A percentile compares a stretch with the other conserved stretches of the same genome.
Evolutionary conservation across 2,329 filamentous ascomycete genomes (phyloP).

Genomic region (Cladobotryum protrusum): DNA sequence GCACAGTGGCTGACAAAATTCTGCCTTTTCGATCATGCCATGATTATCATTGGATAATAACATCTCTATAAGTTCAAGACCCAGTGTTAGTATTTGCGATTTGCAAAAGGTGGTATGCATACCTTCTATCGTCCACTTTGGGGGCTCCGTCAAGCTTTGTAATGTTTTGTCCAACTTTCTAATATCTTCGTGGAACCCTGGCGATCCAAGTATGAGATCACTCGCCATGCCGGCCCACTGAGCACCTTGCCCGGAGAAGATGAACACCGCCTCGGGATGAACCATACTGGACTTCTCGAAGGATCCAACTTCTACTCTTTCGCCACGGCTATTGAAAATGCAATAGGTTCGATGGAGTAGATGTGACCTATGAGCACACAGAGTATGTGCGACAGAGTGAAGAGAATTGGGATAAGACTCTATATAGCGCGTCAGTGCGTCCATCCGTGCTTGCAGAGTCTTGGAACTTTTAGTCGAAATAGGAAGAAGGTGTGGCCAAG

Average conservation of each 20-base stretch:
- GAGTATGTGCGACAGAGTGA: conserved; percentile 1
- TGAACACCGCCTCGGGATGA: background rate
- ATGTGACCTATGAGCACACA: conserved; percentile 21
- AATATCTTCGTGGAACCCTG: conserved; percentile 8
- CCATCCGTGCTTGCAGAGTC: too few relatives aligned
- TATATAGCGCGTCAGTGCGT: too few relatives aligned
- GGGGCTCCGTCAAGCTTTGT: background rate
- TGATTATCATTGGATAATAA: background rate
- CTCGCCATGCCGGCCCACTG: conserved; percentile 29
- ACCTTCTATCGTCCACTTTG: conserved; percentile 16
- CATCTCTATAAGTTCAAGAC: too few relatives aligned
- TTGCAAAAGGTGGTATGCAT: conserved; percentile 3
- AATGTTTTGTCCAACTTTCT: conserved; percentile 8
- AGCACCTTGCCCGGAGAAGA: conserved; percentile 32
- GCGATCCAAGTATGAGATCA: conserved; percentile 15
- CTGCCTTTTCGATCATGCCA: conserved; percentile 15
- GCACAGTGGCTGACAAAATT: conserved; percentile 33
- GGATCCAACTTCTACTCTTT: background rate
- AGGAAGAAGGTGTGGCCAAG: background rate
- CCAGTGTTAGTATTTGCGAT: conserved; percentile 6
- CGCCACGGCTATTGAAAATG: conserved; percentile 8
- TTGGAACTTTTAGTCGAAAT: background rate
- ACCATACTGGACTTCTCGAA: background rate
- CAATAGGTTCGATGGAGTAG: conserved; percentile 21
- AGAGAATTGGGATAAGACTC: background rate